Base-by-base conservation (phyloP, 2,329 filamentous ascomycete genomes). In the Knufia fluminis region DNA sequence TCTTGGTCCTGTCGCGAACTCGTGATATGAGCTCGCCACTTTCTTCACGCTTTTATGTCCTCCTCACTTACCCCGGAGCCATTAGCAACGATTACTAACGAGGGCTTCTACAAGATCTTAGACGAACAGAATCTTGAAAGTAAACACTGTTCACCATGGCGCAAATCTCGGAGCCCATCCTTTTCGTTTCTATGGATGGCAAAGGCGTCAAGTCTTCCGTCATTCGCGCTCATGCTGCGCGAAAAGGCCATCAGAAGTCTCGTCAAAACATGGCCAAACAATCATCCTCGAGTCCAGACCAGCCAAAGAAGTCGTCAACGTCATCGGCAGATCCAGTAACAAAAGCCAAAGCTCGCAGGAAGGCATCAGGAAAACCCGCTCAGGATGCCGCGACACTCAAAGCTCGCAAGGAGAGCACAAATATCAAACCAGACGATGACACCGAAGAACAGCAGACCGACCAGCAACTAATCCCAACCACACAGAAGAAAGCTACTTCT, bases 191-290 rank as follows among this genome's bases (percentile, higher is more conserved):
- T 2, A 32, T 45, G 42, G 24, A 31, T 33, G 42, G 23, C 22
- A 9, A 4, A 22, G 42, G 42, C 8, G 42, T 33, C n/a, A 45
- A 31, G 24, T 45, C 42, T 16, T 32, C 42, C 4, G n/a, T 45
- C 14, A 45, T 45, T 9, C 42, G 42, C 26, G 42, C 42, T 33
- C 42, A 45, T 20, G 42, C 24, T 14, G 42, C 42, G 8, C 42
- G 42, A 19, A 45, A 45, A 33, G 42, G 24, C 24, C 24, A 45
- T 19, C 42, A 45, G 26, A 45, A 19, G 28, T 45, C 24, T 45
- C 42, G 42, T 12, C 42, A 32, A 17, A 45, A 45, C 28, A 45
- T 20, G 23, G 42, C 42, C 6, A 32, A 33, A 6, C 26, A 17
- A 22, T 22, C 28, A 20, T 32, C 24, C 9, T 12, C 42, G 22